Evolutionary conservation across 2,329 filamentous ascomycete species (phyloP).

Genomic region (Aspergillus pseudotamarii): DNA sequence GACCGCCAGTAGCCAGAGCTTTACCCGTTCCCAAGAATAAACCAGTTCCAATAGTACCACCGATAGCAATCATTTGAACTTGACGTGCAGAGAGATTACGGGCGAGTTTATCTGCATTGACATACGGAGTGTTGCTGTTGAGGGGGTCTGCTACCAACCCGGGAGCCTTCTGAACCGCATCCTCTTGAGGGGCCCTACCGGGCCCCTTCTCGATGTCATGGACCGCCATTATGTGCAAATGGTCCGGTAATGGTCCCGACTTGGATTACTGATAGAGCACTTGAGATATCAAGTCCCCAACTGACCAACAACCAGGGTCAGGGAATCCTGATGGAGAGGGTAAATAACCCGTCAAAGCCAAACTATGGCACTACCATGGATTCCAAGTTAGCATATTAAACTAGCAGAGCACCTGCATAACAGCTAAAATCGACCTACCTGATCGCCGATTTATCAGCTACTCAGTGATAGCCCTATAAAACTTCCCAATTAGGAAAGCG

Average conservation of each 20-base stretch:
- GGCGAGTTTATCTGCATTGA: conserved; percentile 52
- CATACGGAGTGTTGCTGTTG: conserved; percentile 16
- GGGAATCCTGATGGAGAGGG: not conserved
- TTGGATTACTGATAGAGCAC: not conserved
- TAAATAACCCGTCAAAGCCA: not conserved
- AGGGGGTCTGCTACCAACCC: conserved; percentile 12
- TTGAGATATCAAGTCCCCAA: not conserved
- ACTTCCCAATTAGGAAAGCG: conserved; percentile 2
- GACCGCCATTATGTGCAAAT: conserved; percentile 15
- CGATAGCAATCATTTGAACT: conserved; percentile 67
- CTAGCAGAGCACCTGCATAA: not conserved
- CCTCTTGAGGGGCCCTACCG: not conserved
- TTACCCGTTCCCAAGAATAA: conserved; percentile 66
- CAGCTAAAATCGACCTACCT: not conserved
- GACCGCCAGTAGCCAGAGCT: conserved; percentile 61
- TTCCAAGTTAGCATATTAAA: not conserved
- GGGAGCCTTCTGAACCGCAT: conserved; percentile 14
- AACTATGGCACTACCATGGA: not conserved
- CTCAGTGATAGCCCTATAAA: conserved; percentile 1
- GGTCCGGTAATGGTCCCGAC: not conserved
- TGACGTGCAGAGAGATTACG: conserved; percentile 63
- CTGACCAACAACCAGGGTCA: not conserved
- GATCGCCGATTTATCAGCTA: not conserved
- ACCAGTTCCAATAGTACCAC: conserved; percentile 55
- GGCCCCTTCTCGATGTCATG: conserved; percentile 31